Percentiles rank a stretch among this genome's conserved stretches.
Evolutionary conservation across 2,329 filamentous ascomycete genomes (phyloP).

Genomic region (Fusarium chaquense): DNA sequence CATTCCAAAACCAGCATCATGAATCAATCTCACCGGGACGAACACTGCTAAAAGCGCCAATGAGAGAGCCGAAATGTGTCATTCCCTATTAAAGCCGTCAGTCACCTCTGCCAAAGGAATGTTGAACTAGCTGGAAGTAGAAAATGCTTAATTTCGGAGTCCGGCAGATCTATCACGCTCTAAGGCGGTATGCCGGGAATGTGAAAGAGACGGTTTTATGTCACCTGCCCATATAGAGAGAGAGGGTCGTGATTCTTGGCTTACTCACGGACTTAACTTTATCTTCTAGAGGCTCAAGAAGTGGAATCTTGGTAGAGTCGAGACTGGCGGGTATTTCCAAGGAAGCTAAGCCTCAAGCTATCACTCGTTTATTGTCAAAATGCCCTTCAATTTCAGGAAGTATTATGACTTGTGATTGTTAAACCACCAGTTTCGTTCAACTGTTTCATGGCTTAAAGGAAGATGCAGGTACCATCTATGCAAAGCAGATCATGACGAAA

Average conservation of each 20-base stretch:
- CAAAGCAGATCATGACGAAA: neutral
- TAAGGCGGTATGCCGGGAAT: neutral
- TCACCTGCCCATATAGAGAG: no score
- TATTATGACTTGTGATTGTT: neutral
- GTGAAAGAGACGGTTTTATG: neutral
- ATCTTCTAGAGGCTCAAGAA: neutral
- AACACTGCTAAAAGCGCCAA: neutral
- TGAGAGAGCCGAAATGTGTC: neutral
- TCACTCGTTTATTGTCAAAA: neutral
- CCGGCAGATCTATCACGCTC: neutral
- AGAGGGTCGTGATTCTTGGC: neutral
- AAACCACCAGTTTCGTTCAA: neutral
- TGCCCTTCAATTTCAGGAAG: accelerated
- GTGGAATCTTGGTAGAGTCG: neutral
- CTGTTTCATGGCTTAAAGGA: neutral
- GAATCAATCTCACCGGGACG: neutral
- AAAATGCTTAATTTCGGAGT: neutral
- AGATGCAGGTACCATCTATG: neutral
- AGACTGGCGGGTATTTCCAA: no score
- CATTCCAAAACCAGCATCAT: neutral
- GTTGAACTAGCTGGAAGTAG: slow-evolving; percentile 1
- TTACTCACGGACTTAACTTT: neutral
- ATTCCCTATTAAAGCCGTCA: neutral
- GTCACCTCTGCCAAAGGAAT: slow-evolving; percentile 10
- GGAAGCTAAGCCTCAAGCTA: neutral